Evolutionary conservation across 257 asterid species (phyloP), one percentile per base, ranked within the genome.

Genomic region (Nicotiana otophora): DNA sequence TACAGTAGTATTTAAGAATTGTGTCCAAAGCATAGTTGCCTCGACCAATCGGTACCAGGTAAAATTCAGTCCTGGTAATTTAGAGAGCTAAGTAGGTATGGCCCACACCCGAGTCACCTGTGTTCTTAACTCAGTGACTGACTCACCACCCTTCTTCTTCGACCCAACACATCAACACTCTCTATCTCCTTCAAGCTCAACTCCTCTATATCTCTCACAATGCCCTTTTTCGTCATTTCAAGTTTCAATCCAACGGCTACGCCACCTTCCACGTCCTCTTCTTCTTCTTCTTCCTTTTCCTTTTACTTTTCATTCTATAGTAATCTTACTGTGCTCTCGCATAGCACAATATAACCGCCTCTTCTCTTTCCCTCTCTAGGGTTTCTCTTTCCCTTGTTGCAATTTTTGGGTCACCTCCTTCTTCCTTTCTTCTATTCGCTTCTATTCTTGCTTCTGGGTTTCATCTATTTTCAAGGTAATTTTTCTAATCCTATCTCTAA

Each of bases 141-240:
- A 78, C 81, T 78, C 81, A 33, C 54, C n/a, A 33, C 77, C 57
- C 81, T 82, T 46, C 84, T 82, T 60, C 85, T 12, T 51, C 80
- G 63, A 48, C 63, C 61, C 62, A 19, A 33, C 76, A 7, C 75
- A 48, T 42, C 78, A 23, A 64, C 61, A 14, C 65, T 42, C 58
- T 69, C 26, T 34, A 46, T 16, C 15, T 53, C 46, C 36, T 42
- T 26, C 33, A 63, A 10, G 67, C 76, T 51, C 83, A 1, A 4
- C 34, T 58, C 69, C 54, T 53, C 75, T 58, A n/a, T 33, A n/a
- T 51, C 81, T 53, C 80, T 48, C 57, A 20, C 58, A 20, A 42
- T 72, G 77, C 64, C 90, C 86, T 63, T 87, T 83, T 83, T 42
- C 3, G 88, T 83, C 87, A 65, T 87, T 85, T 87, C 77, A 20